These are phyloP conservation scores for Trichoderma aggressivum DNA, from an alignment of 2,329 filamentous ascomycete species.

Conservation along the genomic window DNA sequence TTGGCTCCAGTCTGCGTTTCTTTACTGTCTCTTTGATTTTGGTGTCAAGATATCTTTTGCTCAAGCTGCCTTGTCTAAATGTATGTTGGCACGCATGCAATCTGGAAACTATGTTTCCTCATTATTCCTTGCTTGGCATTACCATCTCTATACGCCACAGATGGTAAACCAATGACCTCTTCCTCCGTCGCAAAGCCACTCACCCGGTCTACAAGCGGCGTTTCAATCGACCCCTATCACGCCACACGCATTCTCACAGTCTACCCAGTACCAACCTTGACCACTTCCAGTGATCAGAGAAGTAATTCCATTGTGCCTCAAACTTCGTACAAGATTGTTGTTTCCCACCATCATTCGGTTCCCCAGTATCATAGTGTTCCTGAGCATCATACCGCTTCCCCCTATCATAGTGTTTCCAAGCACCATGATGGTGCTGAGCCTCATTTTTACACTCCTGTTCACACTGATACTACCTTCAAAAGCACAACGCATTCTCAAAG, in stretches of 20 bases:
- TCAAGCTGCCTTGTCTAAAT: neutral
- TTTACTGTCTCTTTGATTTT: neutral
- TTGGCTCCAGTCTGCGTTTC: neutral
- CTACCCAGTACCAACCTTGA: neutral
- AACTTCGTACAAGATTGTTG: neutral
- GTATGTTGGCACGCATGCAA: neutral
- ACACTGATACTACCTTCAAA: neutral
- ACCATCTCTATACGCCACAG: neutral
- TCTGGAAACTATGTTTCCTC: neutral
- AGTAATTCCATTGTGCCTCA: neutral
- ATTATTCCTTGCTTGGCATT: neutral
- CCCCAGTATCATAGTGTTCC: neutral
- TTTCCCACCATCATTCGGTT: neutral
- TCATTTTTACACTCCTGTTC: neutral
- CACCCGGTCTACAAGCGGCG: neutral
- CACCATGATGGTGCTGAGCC: neutral
- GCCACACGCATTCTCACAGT: neutral
- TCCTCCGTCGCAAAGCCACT: neutral
- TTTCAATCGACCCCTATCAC: neutral
- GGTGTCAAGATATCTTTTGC: neutral
- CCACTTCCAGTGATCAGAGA: neutral
- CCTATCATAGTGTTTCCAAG: neutral
- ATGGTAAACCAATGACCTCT: neutral
- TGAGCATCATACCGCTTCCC: neutral
- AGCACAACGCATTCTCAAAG: neutral